phyloP scores from a whole-genome alignment of 176 grass and related monocot genomes.

The Avena eriantha region DNA sequence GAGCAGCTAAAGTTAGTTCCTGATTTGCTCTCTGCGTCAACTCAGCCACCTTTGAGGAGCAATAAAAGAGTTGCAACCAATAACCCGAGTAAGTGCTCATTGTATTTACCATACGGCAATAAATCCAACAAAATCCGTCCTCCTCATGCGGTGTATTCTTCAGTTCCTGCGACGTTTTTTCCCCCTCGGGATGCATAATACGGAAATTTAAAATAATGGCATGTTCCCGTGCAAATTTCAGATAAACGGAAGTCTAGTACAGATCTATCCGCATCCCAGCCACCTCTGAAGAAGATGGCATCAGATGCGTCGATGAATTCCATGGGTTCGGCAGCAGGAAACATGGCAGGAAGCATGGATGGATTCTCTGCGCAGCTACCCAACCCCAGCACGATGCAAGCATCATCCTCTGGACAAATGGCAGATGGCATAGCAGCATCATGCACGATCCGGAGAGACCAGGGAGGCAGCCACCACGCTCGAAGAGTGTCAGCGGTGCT shows the following conservation, averaged over 20 bases:
- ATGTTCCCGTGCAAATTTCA: slow-evolving; percentile 36
- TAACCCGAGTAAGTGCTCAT: slow-evolving; percentile 65
- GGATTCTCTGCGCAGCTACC: slow-evolving; percentile 52
- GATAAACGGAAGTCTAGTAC: slow-evolving; percentile 69
- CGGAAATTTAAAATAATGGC: background rate
- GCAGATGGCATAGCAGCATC: slow-evolving; percentile 23
- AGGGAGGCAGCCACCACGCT: slow-evolving; percentile 26
- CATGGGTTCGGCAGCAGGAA: slow-evolving; percentile 42
- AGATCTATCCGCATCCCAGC: slow-evolving; percentile 56
- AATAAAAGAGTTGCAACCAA: slow-evolving; percentile 62
- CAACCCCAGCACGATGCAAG: slow-evolving; percentile 41
- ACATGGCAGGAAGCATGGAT: slow-evolving; percentile 59
- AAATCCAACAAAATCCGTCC: background rate
- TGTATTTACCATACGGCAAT: background rate
- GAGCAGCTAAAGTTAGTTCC: slow-evolving; percentile 82
- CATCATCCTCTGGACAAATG: slow-evolving; percentile 52
- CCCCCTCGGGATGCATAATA: background rate
- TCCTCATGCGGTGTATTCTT: background rate
- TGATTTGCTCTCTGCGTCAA: slow-evolving; percentile 60
- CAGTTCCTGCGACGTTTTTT: background rate
- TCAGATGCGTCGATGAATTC: slow-evolving; percentile 41
- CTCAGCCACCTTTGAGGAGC: slow-evolving; percentile 47
- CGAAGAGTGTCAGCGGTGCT: slow-evolving; percentile 59
- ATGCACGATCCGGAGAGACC: slow-evolving; percentile 48
- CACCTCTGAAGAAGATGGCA: slow-evolving; percentile 76